Base-by-base conservation (phyloP, 257 asterid genomes). In the Solanum verrucosum region DNA sequence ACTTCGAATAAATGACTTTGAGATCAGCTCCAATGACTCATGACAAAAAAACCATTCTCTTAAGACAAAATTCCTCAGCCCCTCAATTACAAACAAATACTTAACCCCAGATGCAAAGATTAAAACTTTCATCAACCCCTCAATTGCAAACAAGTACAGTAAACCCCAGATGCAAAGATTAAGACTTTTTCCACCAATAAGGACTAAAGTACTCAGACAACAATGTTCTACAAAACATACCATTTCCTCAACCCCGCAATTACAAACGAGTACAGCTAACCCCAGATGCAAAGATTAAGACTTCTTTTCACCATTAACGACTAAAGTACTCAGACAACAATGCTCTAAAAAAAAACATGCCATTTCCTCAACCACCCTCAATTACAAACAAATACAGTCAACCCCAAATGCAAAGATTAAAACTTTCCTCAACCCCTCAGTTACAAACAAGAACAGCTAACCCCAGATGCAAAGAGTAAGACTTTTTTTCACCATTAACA, bases 11-110 rank as follows among this genome's bases (percentile, higher is more conserved):
- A 92, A 94, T 63, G 94, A 92, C 88, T 88, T 93, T 0, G 93
- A 90, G 84, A 94, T 92, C 90, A 94, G 83, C 90, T 94, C 94
- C 93, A 94, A 88, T 49, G 89, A 65, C 86, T 93, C 98, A 70
- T 96, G 98, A 35, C 91, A n/a, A 93, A 37, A 95, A 95, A 87
- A 95, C 98, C 98, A 95, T 93, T 25, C 98, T 90, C 95, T 94
- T 94, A 70, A 95, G 93, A 91, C 89, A 90, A 89, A 96, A 91
- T 94, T 72, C 15, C 25, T 4, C 79, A 72, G 2, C 29, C 29
- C 82, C 40, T 72, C 79, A 72, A 33, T 33, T 3, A 72, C 42
- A 72, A 33, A 72, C 15, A 33, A 31, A 9, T 16, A 72, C 79
- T 56, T 4, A 72, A 33, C 37, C 78, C 79, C 25, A 72, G 25